phyloP scores from a whole-genome alignment of 2,329 filamentous ascomycete genomes.

The Diaporthe destruens region DNA sequence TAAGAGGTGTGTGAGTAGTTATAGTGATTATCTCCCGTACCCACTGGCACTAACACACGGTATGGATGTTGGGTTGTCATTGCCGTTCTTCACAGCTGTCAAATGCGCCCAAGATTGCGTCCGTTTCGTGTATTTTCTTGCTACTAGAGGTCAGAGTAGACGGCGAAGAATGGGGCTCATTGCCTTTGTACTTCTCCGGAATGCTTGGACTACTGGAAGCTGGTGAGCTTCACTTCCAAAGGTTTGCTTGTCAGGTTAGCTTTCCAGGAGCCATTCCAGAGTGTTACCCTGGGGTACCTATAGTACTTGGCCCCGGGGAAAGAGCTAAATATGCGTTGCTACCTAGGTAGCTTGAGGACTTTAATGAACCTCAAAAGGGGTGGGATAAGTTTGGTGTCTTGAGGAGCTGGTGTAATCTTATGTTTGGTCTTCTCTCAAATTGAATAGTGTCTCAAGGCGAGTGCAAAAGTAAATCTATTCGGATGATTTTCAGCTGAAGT shows the following conservation, averaged over 20 bases:
- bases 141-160: background rate
- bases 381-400: background rate
- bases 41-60: no score
- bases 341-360: no score
- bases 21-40: no score
- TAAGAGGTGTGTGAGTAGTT: no score
- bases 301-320: no score
- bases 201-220: background rate
- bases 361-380: background rate
- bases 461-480: background rate
- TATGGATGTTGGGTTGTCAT: background rate
- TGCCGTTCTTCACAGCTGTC: background rate
- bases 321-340: background rate
- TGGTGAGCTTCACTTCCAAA: background rate
- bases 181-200: background rate
- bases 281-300: no score
- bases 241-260: background rate
- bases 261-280: background rate
- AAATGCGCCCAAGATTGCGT: background rate
- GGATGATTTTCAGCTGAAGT: background rate
- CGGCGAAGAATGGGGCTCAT: background rate
- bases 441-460: background rate
- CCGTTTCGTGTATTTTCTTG: background rate
- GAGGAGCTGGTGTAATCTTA: background rate
- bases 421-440: background rate